Evolutionary conservation across 495 filamentous ascomycete genomes (phyloP).

Genomic region (Margaritispora aquatica): DNA sequence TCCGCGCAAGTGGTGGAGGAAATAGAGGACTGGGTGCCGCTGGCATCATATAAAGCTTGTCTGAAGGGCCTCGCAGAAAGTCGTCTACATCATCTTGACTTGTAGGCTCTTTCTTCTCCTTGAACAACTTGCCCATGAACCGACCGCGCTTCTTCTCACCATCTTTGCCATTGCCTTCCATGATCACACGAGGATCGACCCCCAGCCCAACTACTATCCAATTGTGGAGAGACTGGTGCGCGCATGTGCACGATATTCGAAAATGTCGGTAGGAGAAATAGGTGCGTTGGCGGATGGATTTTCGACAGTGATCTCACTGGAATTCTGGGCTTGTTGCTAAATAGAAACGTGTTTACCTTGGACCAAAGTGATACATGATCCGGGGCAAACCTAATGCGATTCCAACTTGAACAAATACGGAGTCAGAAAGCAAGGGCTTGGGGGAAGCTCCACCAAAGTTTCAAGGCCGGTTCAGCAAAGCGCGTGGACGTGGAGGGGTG

Average conservation of each 20-base stretch:
- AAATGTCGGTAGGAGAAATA: neutral
- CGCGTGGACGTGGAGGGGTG: neutral
- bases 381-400: neutral
- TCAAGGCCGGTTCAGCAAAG: neutral
- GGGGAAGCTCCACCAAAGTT: neutral
- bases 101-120: slow-evolving; percentile 19
- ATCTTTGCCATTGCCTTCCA: slow-evolving; percentile 13
- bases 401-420: too few species aligned
- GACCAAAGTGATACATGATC: neutral
- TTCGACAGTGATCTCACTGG: too few species aligned
- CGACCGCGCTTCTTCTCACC: slow-evolving; percentile 17
- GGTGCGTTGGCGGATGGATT: neutral
- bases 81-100: slow-evolving; percentile 7
- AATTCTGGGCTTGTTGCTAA: too few species aligned
- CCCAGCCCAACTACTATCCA: neutral
- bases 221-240: neutral
- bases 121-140: slow-evolving; percentile 20
- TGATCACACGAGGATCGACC: neutral
- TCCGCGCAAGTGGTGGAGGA: slow-evolving; percentile 12
- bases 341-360: too few species aligned
- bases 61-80: slow-evolving; percentile 18
- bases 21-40: slow-evolving; percentile 1
- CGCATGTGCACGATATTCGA: neutral
- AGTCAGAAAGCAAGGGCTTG: neutral
- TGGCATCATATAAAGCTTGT: slow-evolving; percentile 22